These are phyloP conservation scores for Curvularia eragrostidis DNA, from an alignment of 2,329 filamentous ascomycete genomes.

Conservation along the genomic window DNA sequence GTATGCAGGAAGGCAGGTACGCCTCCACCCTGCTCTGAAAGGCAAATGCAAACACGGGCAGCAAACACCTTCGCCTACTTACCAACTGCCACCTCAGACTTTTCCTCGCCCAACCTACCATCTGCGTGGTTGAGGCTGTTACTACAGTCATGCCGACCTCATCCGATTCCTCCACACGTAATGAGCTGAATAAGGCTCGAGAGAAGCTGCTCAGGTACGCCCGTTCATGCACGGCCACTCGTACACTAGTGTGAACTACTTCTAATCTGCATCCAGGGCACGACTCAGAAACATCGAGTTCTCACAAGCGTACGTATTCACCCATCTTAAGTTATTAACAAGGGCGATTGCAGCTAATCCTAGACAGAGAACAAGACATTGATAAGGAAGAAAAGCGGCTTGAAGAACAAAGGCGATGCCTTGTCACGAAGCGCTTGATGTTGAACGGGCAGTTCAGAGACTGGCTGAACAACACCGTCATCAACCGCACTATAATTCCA, in stretches of 20 bases:
- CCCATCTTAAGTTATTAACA: neutral
- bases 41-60: neutral
- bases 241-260: neutral
- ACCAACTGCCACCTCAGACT: neutral
- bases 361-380: neutral
- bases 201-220: neutral
- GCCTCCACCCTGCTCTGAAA: neutral
- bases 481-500: slow-evolving; percentile 3
- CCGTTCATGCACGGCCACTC: neutral
- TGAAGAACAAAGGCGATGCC: slow-evolving; percentile 2
- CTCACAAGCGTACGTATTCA: neutral
- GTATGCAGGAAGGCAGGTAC: slow-evolving; percentile 30
- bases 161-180: neutral
- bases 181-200: neutral
- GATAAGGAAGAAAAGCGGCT: neutral
- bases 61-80: neutral
- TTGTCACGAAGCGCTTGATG: slow-evolving; percentile 9
- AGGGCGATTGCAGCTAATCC: neutral
- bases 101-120: neutral
- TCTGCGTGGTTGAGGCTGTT: too few relatives aligned
- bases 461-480: slow-evolving; percentile 5
- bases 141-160: neutral
- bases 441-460: slow-evolving; percentile 3
- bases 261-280: neutral
- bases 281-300: neutral